phyloP scores from a whole-genome alignment of 139 green algal species.

The Micromonas commoda region DNA sequence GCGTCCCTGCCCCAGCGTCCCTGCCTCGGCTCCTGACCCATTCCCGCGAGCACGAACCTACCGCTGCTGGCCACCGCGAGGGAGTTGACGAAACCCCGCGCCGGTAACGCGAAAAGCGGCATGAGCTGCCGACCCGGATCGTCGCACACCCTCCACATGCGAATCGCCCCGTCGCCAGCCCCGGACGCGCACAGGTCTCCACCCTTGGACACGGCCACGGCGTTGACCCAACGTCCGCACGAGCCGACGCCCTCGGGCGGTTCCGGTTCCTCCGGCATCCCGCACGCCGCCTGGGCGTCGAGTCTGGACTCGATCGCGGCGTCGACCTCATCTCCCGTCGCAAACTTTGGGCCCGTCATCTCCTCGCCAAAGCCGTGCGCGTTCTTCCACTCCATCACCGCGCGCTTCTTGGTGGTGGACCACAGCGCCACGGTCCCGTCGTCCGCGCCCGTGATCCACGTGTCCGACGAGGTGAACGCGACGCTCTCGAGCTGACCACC shows the following conservation, averaged over 20 bases:
- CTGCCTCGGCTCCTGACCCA: slow-evolving; percentile 86
- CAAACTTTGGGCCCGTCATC: background rate
- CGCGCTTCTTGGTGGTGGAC: slow-evolving; percentile 69
- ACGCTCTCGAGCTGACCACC: slow-evolving; percentile 54
- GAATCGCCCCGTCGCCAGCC: slow-evolving; percentile 75
- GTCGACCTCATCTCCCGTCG: background rate
- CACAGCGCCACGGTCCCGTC: slow-evolving; percentile 54
- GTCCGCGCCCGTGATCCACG: slow-evolving; percentile 72
- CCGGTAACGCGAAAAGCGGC: slow-evolving; percentile 58
- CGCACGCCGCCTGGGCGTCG: background rate
- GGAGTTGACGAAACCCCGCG: slow-evolving; percentile 82
- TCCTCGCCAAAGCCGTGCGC: slow-evolving; percentile 34
- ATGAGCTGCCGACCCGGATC: slow-evolving; percentile 19
- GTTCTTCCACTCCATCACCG: slow-evolving; percentile 43
- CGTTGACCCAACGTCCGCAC: slow-evolving; percentile 61
- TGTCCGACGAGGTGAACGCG: slow-evolving; percentile 49
- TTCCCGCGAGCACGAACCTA: slow-evolving; percentile 69
- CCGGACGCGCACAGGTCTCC: slow-evolving; percentile 77
- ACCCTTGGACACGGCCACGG: slow-evolving; percentile 58
- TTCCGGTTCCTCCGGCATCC: background rate
- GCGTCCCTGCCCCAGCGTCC: slow-evolving; percentile 74
- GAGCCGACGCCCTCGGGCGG: background rate
- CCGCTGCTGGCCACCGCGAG: slow-evolving; percentile 64
- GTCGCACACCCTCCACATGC: slow-evolving; percentile 65
- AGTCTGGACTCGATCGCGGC: background rate